phyloP scores from a whole-genome alignment of 768 basidiomycete species.

The Amanita rubescens region DNA sequence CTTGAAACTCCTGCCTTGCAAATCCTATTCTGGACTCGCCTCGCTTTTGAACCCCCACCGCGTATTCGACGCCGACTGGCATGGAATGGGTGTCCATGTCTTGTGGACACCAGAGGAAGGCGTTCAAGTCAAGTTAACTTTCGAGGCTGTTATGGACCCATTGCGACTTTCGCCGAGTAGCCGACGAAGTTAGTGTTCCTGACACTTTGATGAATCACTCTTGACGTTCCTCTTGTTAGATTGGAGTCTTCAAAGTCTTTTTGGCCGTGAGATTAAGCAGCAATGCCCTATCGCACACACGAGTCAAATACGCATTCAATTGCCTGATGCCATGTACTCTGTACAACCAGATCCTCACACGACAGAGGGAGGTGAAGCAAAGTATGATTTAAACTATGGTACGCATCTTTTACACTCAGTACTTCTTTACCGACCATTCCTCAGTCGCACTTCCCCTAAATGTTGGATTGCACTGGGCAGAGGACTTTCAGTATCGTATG shows the following conservation, averaged over 20 bases:
- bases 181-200: conserved; percentile 42
- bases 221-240: conserved; percentile 32
- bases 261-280: conserved; percentile 55
- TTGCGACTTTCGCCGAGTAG: conserved; percentile 43
- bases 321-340: conserved; percentile 38
- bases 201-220: not conserved
- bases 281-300: conserved; percentile 64
- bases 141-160: conserved; percentile 78
- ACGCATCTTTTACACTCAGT: conserved; percentile 11
- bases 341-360: conserved; percentile 46
- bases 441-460: conserved; percentile 42
- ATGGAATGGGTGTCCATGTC: conserved; percentile 79
- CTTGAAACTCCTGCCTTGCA: conserved; percentile 90
- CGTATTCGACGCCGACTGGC: conserved; percentile 89
- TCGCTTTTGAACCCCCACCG: conserved; percentile 76
- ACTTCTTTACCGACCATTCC: conserved; percentile 3
- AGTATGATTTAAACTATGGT: conserved; percentile 48
- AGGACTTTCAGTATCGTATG: conserved; percentile 59
- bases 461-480: conserved; percentile 48
- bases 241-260: conserved; percentile 66
- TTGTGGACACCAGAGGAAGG: conserved; percentile 48
- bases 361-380: conserved; percentile 26
- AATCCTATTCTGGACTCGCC: conserved; percentile 80
- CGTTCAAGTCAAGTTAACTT: conserved; percentile 58
- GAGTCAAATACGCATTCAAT: conserved; percentile 44